Percentiles rank a stretch among this genome's conserved stretches.
Conservation (phyloP, 768 basidiomycete species). For the Lactarius vividus region DNA sequence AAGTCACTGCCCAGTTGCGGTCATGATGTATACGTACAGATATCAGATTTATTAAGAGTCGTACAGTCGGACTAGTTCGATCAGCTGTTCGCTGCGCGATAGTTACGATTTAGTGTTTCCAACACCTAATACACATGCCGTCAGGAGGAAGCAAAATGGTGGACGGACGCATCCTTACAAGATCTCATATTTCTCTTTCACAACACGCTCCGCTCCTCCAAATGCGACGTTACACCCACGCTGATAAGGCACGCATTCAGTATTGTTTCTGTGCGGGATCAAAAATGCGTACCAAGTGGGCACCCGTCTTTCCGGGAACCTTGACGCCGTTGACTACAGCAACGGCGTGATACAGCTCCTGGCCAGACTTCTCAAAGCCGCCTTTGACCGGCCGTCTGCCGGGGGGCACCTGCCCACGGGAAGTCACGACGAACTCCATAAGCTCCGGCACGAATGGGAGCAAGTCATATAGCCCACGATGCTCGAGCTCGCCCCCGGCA, state of each 20-base stretch:
- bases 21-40: background rate
- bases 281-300: conserved; percentile 52
- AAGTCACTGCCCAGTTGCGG: background rate
- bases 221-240: conserved; percentile 12
- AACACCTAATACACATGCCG: conserved; percentile 36
- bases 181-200: conserved; percentile 43
- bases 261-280: conserved; percentile 35
- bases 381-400: conserved; percentile 64
- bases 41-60: background rate
- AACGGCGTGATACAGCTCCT: conserved; percentile 65
- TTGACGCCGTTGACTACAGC: conserved; percentile 47
- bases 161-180: conserved; percentile 35
- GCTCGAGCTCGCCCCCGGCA: conserved; percentile 57
- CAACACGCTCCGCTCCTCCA: conserved; percentile 35
- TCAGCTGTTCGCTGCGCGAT: background rate
- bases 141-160: conserved; percentile 4
- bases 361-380: conserved; percentile 67
- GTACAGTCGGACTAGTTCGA: background rate
- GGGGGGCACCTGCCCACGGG: conserved; percentile 55
- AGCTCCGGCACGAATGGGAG: conserved; percentile 61
- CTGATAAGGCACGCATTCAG: background rate
- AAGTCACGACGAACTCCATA: conserved; percentile 75
- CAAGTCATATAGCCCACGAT: conserved; percentile 69
- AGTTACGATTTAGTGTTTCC: conserved; percentile 30
- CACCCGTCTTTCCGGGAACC: conserved; percentile 71